Conservation (phyloP, 495 filamentous ascomycete species). For the Penicillium coffeae region DNA sequence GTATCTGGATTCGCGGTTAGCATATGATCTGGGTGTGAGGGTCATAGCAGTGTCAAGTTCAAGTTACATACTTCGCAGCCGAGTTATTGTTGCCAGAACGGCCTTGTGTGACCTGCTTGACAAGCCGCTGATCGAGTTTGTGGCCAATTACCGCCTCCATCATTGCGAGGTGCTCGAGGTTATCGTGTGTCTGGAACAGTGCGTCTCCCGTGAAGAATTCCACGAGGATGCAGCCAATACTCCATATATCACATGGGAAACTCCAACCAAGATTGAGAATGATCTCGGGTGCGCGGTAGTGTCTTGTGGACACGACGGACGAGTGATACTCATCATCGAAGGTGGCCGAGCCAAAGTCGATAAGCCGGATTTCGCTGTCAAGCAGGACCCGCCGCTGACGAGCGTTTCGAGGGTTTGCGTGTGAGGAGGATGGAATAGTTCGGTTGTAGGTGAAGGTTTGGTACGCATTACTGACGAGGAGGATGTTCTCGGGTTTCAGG, state of each 20-base stretch:
- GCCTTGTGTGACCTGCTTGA: slow-evolving; percentile 66
- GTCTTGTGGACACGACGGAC: slow-evolving; percentile 91
- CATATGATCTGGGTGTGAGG: not conserved
- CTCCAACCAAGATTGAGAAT: slow-evolving; percentile 97
- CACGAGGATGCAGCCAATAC: slow-evolving; percentile 97
- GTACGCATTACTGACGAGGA: slow-evolving; percentile 83
- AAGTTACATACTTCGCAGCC: slow-evolving; percentile 78
- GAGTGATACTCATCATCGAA: slow-evolving; percentile 99
- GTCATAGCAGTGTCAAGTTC: no score
- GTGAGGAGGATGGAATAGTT: slow-evolving; percentile 86
- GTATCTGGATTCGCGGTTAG: slow-evolving; percentile 52
- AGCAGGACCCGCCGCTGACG: slow-evolving; percentile 83
- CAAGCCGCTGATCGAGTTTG: slow-evolving; percentile 69
- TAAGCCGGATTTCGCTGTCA: slow-evolving; percentile 93
- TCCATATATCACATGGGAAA: slow-evolving; percentile 98
- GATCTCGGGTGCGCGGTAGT: slow-evolving; percentile 96
- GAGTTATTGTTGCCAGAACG: slow-evolving; percentile 66
- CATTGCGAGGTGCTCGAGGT: slow-evolving; percentile 98
- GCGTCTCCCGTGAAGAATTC: slow-evolving; percentile 98
- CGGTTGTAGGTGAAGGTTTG: slow-evolving; percentile 98
- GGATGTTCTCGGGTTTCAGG: slow-evolving; percentile 96
- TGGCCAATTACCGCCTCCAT: slow-evolving; percentile 87
- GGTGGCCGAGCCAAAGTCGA: slow-evolving; percentile 96
- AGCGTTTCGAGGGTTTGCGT: slow-evolving; percentile 68
- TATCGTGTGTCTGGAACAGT: slow-evolving; percentile 96